A percentile compares a stretch with the other conserved stretches of the same genome.
These are phyloP conservation scores for Trypanosoma melophagium DNA, from an alignment of 208 protist species.

Conservation along the genomic window DNA sequence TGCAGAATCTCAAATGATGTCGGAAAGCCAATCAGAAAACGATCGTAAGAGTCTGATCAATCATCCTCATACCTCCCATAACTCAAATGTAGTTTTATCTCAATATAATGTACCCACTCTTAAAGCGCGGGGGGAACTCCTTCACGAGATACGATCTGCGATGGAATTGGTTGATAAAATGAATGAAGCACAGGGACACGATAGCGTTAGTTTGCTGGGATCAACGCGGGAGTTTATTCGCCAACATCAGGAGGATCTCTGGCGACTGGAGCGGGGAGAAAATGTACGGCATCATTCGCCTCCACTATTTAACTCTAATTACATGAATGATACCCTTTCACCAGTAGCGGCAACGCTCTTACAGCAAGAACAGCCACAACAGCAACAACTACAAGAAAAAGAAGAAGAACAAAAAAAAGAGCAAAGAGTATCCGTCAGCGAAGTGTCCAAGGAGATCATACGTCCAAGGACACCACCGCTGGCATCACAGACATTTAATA, in stretches of 20 bases:
- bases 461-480: too few species aligned
- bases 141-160: conserved; percentile 6
- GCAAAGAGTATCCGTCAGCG: background rate
- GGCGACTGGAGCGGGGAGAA: background rate
- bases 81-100: background rate
- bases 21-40: background rate
- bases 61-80: background rate
- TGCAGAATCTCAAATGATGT: conserved; percentile 1
- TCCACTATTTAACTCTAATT: too few species aligned
- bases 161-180: conserved; percentile 23
- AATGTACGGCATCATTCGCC: too few species aligned
- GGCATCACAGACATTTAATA: background rate
- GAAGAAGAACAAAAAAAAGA: background rate
- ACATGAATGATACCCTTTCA: too few species aligned
- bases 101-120: background rate
- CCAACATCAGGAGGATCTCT: conserved; percentile 21
- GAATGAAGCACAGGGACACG: conserved; percentile 7
- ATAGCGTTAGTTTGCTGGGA: conserved; percentile 17
- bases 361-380: too few species aligned
- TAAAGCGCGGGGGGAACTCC: conserved; percentile 4
- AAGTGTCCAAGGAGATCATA: too few species aligned
- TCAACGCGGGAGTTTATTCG: conserved; percentile 17
- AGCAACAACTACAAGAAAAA: too few species aligned
- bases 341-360: too few species aligned
- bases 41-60: background rate